Percentiles rank a stretch among this genome's conserved stretches.
Evolutionary conservation across 2,329 filamentous ascomycete species (phyloP).

Genomic region (Ophiocordyceps camponoti-floridani): DNA sequence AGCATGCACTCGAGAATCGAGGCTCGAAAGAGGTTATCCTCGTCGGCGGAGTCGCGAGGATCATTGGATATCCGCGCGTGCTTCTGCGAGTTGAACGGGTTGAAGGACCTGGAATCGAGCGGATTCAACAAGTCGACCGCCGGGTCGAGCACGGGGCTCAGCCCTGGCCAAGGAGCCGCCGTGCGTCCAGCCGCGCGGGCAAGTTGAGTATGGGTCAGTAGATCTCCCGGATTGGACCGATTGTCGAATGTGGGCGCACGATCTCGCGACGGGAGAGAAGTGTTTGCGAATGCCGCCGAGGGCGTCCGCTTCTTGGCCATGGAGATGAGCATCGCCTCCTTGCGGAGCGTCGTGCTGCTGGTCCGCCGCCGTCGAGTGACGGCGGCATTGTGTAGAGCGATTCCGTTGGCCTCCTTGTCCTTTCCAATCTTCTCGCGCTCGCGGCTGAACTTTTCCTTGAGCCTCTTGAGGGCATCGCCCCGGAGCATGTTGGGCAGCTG

Average conservation of each 20-base stretch:
- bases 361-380: constrained; percentile 50
- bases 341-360: constrained; percentile 55
- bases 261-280: constrained; percentile 21
- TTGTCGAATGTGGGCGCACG: constrained; percentile 18
- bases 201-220: constrained; percentile 61
- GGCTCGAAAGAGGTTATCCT: constrained; percentile 74
- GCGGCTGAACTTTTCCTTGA: constrained; percentile 83
- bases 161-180: constrained; percentile 5
- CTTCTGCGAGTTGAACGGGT: constrained; percentile 36
- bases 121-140: constrained; percentile 23
- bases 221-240: constrained; percentile 54
- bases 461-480: constrained; percentile 60
- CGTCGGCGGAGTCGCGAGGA: constrained; percentile 66
- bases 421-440: constrained; percentile 68
- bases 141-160: constrained; percentile 4
- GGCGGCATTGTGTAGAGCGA: constrained; percentile 75
- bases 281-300: constrained; percentile 22
- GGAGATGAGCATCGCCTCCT: constrained; percentile 61
- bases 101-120: constrained; percentile 30
- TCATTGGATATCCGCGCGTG: constrained; percentile 35
- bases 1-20: constrained; percentile 92
- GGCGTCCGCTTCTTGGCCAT: constrained; percentile 28
- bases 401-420: constrained; percentile 72
- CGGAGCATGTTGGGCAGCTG: constrained; percentile 83
- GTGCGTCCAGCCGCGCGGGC: constrained; percentile 39